Conservation (phyloP, 352 stramenopile species). For the Pythium guiyangense region DNA sequence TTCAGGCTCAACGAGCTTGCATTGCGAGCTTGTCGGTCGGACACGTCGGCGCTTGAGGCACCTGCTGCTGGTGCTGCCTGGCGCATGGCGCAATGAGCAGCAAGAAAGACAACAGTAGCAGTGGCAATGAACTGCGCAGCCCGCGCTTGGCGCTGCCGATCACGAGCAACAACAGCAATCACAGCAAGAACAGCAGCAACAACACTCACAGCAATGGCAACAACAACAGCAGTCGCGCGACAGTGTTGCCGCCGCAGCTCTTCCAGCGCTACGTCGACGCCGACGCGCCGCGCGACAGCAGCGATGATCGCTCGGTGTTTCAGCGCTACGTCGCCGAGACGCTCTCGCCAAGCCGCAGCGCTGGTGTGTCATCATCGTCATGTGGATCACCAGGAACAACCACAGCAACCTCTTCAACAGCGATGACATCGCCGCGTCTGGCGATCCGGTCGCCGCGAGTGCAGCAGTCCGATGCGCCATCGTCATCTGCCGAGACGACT, state of each 20-base stretch:
- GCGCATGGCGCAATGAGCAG: conserved; percentile 6
- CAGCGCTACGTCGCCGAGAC: conserved; percentile 9
- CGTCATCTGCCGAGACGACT: not conserved
- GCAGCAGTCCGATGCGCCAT: not conserved
- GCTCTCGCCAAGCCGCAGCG: not conserved
- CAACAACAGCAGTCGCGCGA: too few species aligned
- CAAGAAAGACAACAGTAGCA: conserved; percentile 2
- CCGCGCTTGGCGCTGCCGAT: conserved; percentile 2
- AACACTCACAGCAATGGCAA: too few species aligned
- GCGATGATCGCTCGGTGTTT: conserved; percentile 11
- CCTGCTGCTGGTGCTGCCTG: too few species aligned
- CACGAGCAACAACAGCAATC: not conserved
- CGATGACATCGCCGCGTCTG: not conserved
- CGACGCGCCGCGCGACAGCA: too few species aligned
- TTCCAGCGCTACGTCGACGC: too few species aligned
- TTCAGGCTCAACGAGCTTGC: too few species aligned
- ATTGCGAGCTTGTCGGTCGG: too few species aligned
- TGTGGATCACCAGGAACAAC: not conserved
- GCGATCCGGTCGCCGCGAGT: conserved; percentile 5
- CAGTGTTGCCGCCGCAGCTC: too few species aligned
- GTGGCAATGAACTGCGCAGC: conserved; percentile 8
- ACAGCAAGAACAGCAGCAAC: not conserved
- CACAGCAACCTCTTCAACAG: too few species aligned
- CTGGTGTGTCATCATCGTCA: too few species aligned
- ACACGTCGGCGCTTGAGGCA: too few species aligned